phyloP scores from a whole-genome alignment of 495 filamentous ascomycete genomes.

The Apiosordaria backusii region DNA sequence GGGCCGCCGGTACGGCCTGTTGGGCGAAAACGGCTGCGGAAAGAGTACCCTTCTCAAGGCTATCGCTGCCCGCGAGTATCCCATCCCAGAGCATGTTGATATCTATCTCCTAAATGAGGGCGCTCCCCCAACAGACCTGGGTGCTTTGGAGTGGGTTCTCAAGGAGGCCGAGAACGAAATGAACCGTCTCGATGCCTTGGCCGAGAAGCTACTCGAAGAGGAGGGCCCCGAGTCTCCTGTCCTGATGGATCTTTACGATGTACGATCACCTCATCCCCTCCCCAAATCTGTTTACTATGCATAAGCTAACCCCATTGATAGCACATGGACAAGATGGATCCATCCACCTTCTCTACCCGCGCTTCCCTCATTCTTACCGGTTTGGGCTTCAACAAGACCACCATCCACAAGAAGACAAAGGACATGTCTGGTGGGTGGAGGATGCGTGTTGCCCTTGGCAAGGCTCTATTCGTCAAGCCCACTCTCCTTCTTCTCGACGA shows the following conservation, averaged over 20 bases:
- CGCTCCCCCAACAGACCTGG: conserved; percentile 81
- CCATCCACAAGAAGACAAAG: conserved; percentile 98
- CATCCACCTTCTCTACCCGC: conserved; percentile 97
- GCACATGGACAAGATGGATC: conserved; percentile 99
- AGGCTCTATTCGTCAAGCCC: conserved; percentile 98
- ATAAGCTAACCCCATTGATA: conserved; percentile 36
- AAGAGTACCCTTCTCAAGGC: conserved; percentile 97
- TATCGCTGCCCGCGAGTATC: conserved; percentile 88
- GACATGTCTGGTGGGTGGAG: conserved; percentile 99
- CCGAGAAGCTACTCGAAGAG: conserved; percentile 86
- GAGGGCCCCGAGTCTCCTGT: conserved; percentile 87
- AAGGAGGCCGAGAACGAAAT: conserved; percentile 93
- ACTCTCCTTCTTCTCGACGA: conserved; percentile 94
- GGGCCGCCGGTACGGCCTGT: conserved; percentile 85
- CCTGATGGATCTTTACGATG: conserved; percentile 95
- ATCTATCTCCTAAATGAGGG: conserved; percentile 99
- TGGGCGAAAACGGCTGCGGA: conserved; percentile 98
- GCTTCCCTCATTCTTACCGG: conserved; percentile 95
- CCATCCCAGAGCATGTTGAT: conserved; percentile 94
- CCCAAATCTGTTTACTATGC: neutral
- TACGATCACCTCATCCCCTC: conserved; percentile 40
- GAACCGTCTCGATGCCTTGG: conserved; percentile 78
- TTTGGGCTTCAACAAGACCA: conserved; percentile 97
- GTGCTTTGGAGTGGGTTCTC: conserved; percentile 96
- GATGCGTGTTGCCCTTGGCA: conserved; percentile 97